Percentiles rank a stretch among this genome's conserved stretches.
phyloP scores from a whole-genome alignment of 495 filamentous ascomycete species.

The Neurospora sp. region DNA sequence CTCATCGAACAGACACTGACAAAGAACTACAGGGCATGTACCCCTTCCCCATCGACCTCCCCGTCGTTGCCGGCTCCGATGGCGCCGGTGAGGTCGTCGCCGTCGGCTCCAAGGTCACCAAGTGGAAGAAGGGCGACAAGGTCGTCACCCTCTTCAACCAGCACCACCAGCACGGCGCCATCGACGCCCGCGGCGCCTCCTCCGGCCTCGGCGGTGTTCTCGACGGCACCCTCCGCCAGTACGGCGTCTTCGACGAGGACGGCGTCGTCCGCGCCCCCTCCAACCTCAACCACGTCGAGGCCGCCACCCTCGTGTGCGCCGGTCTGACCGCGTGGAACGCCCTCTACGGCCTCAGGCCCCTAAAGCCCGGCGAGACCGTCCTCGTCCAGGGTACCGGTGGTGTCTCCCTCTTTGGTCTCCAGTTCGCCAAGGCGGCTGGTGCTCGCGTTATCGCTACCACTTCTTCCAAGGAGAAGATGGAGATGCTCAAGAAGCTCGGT shows the following conservation, averaged over 20 bases:
- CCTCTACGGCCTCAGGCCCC: constrained; percentile 56
- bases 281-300: constrained; percentile 54
- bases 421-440: constrained; percentile 80
- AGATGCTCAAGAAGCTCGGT: constrained; percentile 58
- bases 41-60: constrained; percentile 48
- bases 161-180: constrained; percentile 52
- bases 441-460: constrained; percentile 76
- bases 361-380: constrained; percentile 62
- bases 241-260: constrained; percentile 58
- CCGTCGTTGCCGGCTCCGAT: constrained; percentile 65
- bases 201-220: constrained; percentile 62
- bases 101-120: constrained; percentile 54
- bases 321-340: constrained; percentile 77
- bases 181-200: constrained; percentile 29
- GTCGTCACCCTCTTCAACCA: constrained; percentile 77
- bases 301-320: constrained; percentile 60
- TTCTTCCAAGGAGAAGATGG: constrained; percentile 54
- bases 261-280: constrained; percentile 57
- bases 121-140: constrained; percentile 61
- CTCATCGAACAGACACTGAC: background rate
- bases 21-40: constrained; percentile 46
- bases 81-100: constrained; percentile 64
- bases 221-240: constrained; percentile 64
- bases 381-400: constrained; percentile 77
- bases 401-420: constrained; percentile 63